Evolutionary conservation across 805 yeast genomes (phyloP).

Genomic region (Saccharomycopsis sp.): DNA sequence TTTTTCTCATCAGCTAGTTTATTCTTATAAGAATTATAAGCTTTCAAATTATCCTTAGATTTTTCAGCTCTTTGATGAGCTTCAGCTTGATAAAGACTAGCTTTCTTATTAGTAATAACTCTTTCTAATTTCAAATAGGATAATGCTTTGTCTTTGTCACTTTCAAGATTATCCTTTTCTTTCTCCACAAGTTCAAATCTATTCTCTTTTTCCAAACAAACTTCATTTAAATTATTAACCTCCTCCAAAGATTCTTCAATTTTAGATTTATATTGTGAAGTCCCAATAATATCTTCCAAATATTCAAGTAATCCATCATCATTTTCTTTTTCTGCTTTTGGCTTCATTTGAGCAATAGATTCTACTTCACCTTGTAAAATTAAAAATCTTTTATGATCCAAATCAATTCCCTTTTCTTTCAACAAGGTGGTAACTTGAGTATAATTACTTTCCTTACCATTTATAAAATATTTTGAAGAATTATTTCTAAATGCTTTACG

Average conservation of each 20-base stretch:
- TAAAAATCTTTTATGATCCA: slow-evolving; percentile 89
- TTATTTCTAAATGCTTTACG: slow-evolving; percentile 76
- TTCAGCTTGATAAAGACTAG: slow-evolving; percentile 50
- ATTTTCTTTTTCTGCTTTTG: slow-evolving; percentile 86
- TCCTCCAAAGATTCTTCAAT: slow-evolving; percentile 58
- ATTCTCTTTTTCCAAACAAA: slow-evolving; percentile 70
- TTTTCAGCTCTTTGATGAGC: slow-evolving; percentile 35
- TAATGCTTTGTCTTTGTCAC: slow-evolving; percentile 62
- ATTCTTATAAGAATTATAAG: slow-evolving; percentile 34
- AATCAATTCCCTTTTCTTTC: slow-evolving; percentile 79
- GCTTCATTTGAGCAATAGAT: slow-evolving; percentile 96
- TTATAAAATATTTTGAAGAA: slow-evolving; percentile 69
- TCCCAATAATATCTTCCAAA: slow-evolving; percentile 94
- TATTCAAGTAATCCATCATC: slow-evolving; percentile 95
- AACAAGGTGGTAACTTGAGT: slow-evolving; percentile 71
- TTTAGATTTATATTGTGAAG: slow-evolving; percentile 69
- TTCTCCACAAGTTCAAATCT: slow-evolving; percentile 73
- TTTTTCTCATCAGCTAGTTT: slow-evolving; percentile 38
- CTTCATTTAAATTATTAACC: slow-evolving; percentile 71
- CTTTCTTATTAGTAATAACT: slow-evolving; percentile 42
- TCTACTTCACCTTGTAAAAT: slow-evolving; percentile 98
- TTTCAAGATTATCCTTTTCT: slow-evolving; percentile 60
- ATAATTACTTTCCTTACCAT: slow-evolving; percentile 62
- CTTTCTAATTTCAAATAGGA: slow-evolving; percentile 61
- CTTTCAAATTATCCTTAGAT: slow-evolving; percentile 33